Percentiles rank a stretch among this genome's conserved stretches.
Evolutionary conservation across 202 grass and related monocot genomes (phyloP).

Genomic region (Musa balbisiana): DNA sequence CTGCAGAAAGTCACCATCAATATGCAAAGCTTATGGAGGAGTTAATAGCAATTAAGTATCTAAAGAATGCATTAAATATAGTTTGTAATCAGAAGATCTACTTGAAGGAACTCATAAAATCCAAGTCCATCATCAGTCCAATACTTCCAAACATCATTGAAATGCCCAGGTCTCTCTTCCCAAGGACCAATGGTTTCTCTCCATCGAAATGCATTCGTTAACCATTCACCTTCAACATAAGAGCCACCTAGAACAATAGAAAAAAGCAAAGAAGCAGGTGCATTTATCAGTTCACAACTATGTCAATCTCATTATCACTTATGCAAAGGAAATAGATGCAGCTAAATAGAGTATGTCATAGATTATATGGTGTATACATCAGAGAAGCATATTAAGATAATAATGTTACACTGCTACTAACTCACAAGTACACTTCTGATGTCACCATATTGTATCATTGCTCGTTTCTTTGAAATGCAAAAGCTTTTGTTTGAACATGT

Average conservation of each 20-base stretch:
- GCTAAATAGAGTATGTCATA: slow-evolving; percentile 13
- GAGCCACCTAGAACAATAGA: slow-evolving; percentile 55
- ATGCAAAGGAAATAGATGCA: not conserved
- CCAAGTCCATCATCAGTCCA: slow-evolving; percentile 94
- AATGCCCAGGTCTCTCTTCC: slow-evolving; percentile 87
- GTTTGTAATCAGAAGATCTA: slow-evolving; percentile 28
- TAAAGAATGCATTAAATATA: slow-evolving; percentile 5
- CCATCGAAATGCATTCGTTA: slow-evolving; percentile 82
- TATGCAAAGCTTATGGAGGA: slow-evolving; percentile 9
- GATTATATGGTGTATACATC: not conserved
- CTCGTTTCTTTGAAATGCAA: too few relatives aligned
- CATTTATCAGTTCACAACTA: not conserved
- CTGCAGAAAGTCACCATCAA: slow-evolving; percentile 39
- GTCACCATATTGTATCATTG: too few relatives aligned
- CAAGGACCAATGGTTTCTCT: slow-evolving; percentile 74
- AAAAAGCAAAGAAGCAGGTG: slow-evolving; percentile 10
- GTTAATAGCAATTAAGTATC: slow-evolving; percentile 3
- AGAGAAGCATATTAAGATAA: not conserved
- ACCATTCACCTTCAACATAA: slow-evolving; percentile 74
- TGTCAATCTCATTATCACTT: not conserved
- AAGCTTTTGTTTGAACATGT: too few relatives aligned
- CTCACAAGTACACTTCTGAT: too few relatives aligned
- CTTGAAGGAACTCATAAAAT: slow-evolving; percentile 93
- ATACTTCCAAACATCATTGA: slow-evolving; percentile 82
- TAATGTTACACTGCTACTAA: not conserved